Base-by-base conservation (phyloP, 1,284 basidiomycete species). In the Ganoderma lingzhi region DNA sequence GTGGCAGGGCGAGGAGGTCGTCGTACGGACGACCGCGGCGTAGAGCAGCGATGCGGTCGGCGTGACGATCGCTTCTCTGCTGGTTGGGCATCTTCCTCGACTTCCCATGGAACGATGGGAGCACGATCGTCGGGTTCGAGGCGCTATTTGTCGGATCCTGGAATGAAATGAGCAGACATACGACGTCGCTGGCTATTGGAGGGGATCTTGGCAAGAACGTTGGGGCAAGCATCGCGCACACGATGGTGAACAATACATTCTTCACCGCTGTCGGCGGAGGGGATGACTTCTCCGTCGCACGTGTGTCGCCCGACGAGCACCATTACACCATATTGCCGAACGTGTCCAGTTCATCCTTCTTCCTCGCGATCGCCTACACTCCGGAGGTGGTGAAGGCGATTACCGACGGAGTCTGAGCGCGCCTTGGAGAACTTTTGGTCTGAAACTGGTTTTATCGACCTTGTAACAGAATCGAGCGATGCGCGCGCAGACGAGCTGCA, bases 51-150 rank as follows among this genome's bases (percentile, higher is more conserved):
- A 84, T 73, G 78, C 80, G 1, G 73, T 89, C 35, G 84, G 77
- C 2, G 74, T 89, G 44, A 75, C 71, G 12, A 72, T 89, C 63
- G 61, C 76, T 0, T 89, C 87, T 9, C 14, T 78, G 1, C 79
- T 88, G 77, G 59, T 76, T 88, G 5, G 86, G 84, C 0, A 28
- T 88, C 0, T 88, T 88, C 76, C 70, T 89, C 28, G 87, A 89
- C 75, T 89, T 87, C 74, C 87, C 88, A 8, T 90, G 87, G 87
- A 86, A 85, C 75, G 87, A 88, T 70, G 88, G 88, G 6, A 78
- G 75, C 55, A 67, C 77, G 30, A 88, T 89, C 73, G 89, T 89
- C 76, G 82, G 56, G 17, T 19, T 58, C 17, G 32, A 82, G 30
- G 87, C 85, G 9, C 88, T 87, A 0, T 88, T 88, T 72, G 88